Percentiles rank a stretch among this genome's conserved stretches.
Conservation (phyloP, 805 yeast species). For the Yamadazyma paraphyllophila region DNA sequence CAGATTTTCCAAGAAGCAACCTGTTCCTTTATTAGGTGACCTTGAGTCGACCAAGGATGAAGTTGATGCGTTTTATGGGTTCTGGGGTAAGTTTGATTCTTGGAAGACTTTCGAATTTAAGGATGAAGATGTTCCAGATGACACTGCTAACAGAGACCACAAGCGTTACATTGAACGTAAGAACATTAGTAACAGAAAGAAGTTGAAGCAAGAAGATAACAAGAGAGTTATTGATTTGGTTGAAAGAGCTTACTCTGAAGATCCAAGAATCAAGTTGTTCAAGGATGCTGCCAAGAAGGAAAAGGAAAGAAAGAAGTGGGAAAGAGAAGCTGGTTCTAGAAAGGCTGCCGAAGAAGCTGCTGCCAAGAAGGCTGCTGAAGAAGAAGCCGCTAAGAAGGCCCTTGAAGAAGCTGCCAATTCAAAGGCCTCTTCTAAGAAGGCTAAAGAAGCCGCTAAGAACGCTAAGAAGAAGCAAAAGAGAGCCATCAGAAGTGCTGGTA, state of each 20-base stretch:
- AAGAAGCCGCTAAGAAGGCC: constrained; percentile 71
- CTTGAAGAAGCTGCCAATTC: constrained; percentile 66
- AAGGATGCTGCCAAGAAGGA: constrained; percentile 93
- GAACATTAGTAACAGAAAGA: constrained; percentile 93
- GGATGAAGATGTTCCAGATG: constrained; percentile 99
- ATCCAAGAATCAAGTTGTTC: constrained; percentile 92
- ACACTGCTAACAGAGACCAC: constrained; percentile 98
- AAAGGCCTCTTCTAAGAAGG: constrained; percentile 65
- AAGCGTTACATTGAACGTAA: constrained; percentile 98
- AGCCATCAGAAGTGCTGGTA: constrained; percentile 73
- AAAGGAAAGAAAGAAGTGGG: constrained; percentile 95
- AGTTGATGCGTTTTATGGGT: constrained; percentile 85
- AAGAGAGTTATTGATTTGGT: constrained; percentile 82
- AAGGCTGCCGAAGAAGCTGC: constrained; percentile 93
- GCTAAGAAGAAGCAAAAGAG: constrained; percentile 98
- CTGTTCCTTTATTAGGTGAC: constrained; percentile 81
- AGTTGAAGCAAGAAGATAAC: constrained; percentile 96
- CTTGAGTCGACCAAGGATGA: constrained; percentile 66
- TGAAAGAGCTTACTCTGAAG: constrained; percentile 84
- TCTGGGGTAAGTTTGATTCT: constrained; percentile 94
- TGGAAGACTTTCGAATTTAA: constrained; percentile 98
- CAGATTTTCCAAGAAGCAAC: constrained; percentile 88
- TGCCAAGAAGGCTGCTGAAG: constrained; percentile 84
- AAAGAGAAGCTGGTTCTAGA: constrained; percentile 95
- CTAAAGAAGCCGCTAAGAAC: constrained; percentile 94